A percentile compares a stretch with the other conserved stretches of the same genome.
phyloP scores from a whole-genome alignment of 2,329 filamentous ascomycete genomes.

The Calycina marina region DNA sequence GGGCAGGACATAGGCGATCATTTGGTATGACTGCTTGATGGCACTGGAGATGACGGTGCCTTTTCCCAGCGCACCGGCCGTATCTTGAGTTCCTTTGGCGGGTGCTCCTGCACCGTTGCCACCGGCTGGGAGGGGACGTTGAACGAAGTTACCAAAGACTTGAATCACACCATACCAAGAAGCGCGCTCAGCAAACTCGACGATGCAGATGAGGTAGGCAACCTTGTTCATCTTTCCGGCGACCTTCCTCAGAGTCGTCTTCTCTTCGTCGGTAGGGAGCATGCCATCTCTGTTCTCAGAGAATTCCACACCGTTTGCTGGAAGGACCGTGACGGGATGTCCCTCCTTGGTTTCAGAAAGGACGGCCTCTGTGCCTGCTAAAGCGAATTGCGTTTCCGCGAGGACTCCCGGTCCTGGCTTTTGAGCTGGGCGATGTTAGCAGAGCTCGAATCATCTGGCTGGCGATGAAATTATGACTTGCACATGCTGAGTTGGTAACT shows the following conservation, averaged over 20 bases:
- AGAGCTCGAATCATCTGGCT: too few relatives aligned
- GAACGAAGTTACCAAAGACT: conserved; percentile 45
- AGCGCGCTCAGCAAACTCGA: conserved; percentile 64
- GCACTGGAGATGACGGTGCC: conserved; percentile 38
- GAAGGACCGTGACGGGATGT: neutral
- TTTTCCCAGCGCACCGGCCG: conserved; percentile 43
- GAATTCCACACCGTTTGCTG: neutral
- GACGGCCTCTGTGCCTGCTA: neutral
- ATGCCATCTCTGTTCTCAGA: neutral
- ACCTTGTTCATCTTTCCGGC: conserved; percentile 50
- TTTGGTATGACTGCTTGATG: conserved; percentile 34
- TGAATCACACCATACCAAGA: conserved; percentile 59
- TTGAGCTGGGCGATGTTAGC: too few relatives aligned
- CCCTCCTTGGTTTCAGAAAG: neutral
- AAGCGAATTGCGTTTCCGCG: neutral
- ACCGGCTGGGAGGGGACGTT: conserved; percentile 38
- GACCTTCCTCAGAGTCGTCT: conserved; percentile 43
- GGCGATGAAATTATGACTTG: too few relatives aligned
- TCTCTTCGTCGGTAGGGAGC: conserved; percentile 41
- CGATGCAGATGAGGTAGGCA: conserved; percentile 56
- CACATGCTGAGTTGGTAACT: too few relatives aligned
- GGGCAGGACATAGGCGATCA: conserved; percentile 30
- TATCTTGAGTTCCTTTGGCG: conserved; percentile 10
- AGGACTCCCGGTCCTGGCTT: too few relatives aligned
- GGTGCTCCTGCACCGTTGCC: conserved; percentile 29